These are phyloP conservation scores for Plasmodium sp. DNA, from an alignment of 169 alveolate genomes.

Conservation along the genomic window DNA sequence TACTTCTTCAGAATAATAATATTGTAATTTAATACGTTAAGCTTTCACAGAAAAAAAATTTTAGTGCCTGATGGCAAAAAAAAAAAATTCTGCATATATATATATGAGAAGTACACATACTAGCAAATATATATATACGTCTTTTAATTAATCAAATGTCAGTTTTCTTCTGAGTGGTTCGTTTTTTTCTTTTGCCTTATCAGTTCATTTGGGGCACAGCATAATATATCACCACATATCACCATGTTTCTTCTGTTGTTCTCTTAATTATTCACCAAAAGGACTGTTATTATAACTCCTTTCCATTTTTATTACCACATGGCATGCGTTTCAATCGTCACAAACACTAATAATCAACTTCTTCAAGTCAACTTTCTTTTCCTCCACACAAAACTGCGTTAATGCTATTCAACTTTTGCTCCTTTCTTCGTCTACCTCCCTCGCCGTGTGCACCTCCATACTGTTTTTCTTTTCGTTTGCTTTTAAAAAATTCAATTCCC, in stretches of 20 bases:
- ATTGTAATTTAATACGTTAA: background rate
- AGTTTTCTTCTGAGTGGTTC: background rate
- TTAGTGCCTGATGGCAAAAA: conserved; percentile 1
- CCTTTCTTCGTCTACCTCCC: background rate
- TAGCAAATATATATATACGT: background rate
- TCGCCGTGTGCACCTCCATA: background rate
- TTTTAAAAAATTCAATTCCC: background rate
- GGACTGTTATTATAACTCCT: background rate
- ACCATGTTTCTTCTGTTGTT: background rate
- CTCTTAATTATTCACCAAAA: background rate
- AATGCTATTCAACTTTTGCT: background rate
- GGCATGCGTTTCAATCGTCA: background rate
- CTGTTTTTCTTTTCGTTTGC: background rate
- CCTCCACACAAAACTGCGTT: background rate
- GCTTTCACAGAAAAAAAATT: background rate
- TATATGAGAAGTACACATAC: background rate
- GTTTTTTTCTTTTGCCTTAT: background rate
- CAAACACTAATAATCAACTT: background rate
- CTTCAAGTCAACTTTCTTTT: background rate
- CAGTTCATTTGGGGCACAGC: background rate
- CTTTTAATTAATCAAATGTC: background rate
- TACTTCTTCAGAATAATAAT: background rate
- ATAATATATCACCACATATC: background rate
- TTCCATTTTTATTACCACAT: background rate
- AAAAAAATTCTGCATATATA: conserved; percentile 1